Conservation (phyloP, 257 asterid species). For the Jaltomata sinuosa region DNA sequence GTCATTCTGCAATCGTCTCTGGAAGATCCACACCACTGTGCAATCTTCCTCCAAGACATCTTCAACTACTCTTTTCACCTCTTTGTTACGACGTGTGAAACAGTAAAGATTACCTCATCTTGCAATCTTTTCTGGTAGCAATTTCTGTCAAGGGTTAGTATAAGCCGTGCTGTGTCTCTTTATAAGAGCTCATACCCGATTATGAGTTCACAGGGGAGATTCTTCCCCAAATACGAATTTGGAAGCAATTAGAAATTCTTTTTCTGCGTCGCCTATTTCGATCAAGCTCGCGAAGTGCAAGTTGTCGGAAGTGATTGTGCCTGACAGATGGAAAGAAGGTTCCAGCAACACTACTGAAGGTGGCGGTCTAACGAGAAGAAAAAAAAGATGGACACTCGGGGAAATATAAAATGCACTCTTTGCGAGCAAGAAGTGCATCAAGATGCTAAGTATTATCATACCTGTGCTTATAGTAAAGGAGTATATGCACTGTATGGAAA, state of each 20-base stretch:
- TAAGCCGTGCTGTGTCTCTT: background rate
- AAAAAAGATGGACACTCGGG: conserved; percentile 70
- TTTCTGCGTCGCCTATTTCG: background rate
- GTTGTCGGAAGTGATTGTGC: background rate
- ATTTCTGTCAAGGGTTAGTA: background rate
- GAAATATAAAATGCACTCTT: conserved; percentile 50
- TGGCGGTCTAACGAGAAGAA: background rate
- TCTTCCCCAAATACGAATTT: background rate
- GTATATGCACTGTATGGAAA: conserved; percentile 96
- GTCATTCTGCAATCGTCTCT: background rate
- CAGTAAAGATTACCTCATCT: background rate
- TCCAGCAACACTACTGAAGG: background rate
- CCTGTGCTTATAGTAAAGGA: conserved; percentile 43
- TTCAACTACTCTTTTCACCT: background rate
- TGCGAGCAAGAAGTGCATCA: conserved; percentile 98
- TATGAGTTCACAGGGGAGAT: background rate
- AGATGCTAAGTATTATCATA: conserved; percentile 51
- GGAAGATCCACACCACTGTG: background rate
- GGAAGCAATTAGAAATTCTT: background rate
- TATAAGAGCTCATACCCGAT: background rate
- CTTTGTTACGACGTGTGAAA: background rate
- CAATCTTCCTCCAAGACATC: background rate
- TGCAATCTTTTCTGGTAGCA: background rate
- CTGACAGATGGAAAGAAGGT: background rate
- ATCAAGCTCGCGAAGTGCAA: background rate